Percentiles rank a stretch among this genome's conserved stretches.
Conservation (phyloP, 495 filamentous ascomycete species). For the Penicillium lividum region DNA sequence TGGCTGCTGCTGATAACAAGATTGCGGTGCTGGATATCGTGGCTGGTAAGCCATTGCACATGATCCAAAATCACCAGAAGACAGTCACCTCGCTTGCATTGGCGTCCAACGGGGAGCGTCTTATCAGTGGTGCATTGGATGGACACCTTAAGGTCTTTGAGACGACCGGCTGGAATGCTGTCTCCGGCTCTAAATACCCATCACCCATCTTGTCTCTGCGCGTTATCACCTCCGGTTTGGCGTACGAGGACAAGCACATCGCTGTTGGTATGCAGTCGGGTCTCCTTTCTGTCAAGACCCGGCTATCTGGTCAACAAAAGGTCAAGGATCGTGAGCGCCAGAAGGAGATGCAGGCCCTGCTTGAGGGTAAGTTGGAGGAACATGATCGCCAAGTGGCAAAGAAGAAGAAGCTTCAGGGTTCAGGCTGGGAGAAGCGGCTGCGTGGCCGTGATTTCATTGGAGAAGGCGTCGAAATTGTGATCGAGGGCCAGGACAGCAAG, state of each 20-base stretch:
- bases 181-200: conserved; percentile 88
- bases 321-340: conserved; percentile 72
- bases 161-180: conserved; percentile 87
- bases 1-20: conserved; percentile 82
- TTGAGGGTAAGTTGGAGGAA: conserved; percentile 73
- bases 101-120: conserved; percentile 75
- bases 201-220: conserved; percentile 81
- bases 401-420: conserved; percentile 64
- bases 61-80: conserved; percentile 95
- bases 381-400: conserved; percentile 66
- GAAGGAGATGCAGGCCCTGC: conserved; percentile 82
- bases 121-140: conserved; percentile 86
- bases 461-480: conserved; percentile 83
- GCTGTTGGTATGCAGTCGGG: conserved; percentile 94
- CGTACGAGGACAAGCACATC: conserved; percentile 80
- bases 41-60: conserved; percentile 79
- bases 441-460: conserved; percentile 81
- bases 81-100: conserved; percentile 81
- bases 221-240: conserved; percentile 65
- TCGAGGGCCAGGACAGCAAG: conserved; percentile 67
- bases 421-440: conserved; percentile 65
- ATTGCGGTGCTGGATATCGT: conserved; percentile 94
- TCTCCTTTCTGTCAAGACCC: conserved; percentile 81
- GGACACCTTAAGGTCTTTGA: conserved; percentile 97
- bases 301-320: conserved; percentile 80